Evolutionary conservation across 2,329 filamentous ascomycete genomes (phyloP).

Genomic region (Neocucurbitaria cava): DNA sequence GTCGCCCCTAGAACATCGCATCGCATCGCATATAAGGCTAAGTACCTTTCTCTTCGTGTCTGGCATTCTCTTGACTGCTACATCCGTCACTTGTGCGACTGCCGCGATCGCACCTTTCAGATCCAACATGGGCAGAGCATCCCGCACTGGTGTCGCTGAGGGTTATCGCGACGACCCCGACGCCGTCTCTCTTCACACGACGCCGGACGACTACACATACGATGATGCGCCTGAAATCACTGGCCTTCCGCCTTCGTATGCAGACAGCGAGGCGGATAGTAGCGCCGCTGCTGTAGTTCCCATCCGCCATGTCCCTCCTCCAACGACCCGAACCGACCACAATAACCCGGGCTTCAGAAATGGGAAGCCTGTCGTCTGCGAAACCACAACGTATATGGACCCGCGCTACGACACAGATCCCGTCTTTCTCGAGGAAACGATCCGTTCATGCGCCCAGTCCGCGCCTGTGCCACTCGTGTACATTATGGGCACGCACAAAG

Average conservation of each 20-base stretch:
- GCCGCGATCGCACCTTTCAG: background rate
- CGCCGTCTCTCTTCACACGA: constrained; percentile 49
- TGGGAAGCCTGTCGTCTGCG: constrained; percentile 36
- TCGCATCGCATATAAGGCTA: constrained; percentile 8
- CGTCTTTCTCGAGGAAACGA: constrained; percentile 34
- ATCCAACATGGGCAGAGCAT: constrained; percentile 38
- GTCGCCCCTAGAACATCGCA: constrained; percentile 15
- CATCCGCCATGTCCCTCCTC: constrained; percentile 37
- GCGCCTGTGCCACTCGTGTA: constrained; percentile 46
- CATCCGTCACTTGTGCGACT: background rate
- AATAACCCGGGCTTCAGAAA: constrained; percentile 26
- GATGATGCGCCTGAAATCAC: constrained; percentile 45
- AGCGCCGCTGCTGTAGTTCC: constrained; percentile 12
- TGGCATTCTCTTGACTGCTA: background rate
- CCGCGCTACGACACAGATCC: constrained; percentile 43
- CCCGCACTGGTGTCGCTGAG: constrained; percentile 16
- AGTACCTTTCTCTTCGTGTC: constrained; percentile 5
- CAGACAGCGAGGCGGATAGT: constrained; percentile 39
- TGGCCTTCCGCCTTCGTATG: constrained; percentile 45
- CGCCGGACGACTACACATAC: constrained; percentile 47
- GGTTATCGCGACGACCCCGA: constrained; percentile 48
- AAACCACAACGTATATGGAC: constrained; percentile 38
- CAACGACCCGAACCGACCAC: constrained; percentile 38
- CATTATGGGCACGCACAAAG: constrained; percentile 47
- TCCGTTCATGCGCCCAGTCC: constrained; percentile 33